These are phyloP conservation scores for Cercospora sp. DNA, from an alignment of 2,329 filamentous ascomycete genomes.

Conservation along the genomic window DNA sequence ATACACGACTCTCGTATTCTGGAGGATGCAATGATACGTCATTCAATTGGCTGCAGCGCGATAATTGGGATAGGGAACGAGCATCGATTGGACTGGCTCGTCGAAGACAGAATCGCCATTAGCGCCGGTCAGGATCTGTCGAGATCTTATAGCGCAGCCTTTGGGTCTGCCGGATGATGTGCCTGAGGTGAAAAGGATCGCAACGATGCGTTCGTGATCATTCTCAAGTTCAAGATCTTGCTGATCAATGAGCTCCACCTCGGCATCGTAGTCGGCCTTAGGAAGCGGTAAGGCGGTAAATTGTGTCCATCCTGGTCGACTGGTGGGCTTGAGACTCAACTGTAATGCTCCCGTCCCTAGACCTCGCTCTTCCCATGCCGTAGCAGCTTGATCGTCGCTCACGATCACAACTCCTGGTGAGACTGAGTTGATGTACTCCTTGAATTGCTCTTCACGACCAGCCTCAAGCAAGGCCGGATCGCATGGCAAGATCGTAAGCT, in stretches of 20 bases:
- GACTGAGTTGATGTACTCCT: not conserved
- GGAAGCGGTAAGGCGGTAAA: not conserved
- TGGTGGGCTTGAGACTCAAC: not conserved
- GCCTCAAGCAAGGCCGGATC: not conserved
- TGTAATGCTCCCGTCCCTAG: not conserved
- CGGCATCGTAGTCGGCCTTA: not conserved
- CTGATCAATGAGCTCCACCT: not conserved
- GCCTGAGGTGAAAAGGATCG: not conserved
- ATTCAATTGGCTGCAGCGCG: not conserved
- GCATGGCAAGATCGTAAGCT: not conserved
- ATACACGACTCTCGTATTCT: not conserved
- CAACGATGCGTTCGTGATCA: not conserved
- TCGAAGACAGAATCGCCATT: not conserved
- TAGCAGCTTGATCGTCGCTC: not conserved
- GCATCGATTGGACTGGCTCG: not conserved
- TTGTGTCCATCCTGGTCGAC: not conserved
- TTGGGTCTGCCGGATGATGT: not conserved
- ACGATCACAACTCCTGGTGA: not conserved
- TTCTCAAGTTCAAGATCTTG: not conserved
- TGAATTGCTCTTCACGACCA: not conserved
- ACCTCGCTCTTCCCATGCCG: not conserved
- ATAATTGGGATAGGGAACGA: not conserved
- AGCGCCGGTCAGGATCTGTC: not conserved
- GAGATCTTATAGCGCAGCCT: not conserved
- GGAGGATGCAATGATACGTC: not conserved